phyloP scores from a whole-genome alignment of 495 filamentous ascomycete species.

The Aspergillus carlsbadensis region DNA sequence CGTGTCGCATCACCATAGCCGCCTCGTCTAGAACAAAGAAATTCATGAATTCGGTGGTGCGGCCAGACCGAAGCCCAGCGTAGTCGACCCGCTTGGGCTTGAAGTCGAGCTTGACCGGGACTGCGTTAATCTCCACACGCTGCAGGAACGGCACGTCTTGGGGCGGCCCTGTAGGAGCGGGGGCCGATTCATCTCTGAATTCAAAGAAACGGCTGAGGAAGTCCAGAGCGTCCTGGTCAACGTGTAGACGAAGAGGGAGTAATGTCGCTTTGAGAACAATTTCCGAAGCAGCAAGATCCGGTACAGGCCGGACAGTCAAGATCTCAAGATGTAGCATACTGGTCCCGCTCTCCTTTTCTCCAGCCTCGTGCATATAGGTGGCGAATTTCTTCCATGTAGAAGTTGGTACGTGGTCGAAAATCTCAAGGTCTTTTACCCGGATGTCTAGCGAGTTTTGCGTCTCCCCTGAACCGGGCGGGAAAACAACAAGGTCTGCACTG shows the following conservation, averaged over 20 bases:
- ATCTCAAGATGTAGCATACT: slow-evolving; percentile 90
- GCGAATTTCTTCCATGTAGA: slow-evolving; percentile 99
- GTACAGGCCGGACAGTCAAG: slow-evolving; percentile 80
- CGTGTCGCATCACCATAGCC: slow-evolving; percentile 81
- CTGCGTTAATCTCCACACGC: slow-evolving; percentile 78
- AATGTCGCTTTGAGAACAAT: slow-evolving; percentile 84
- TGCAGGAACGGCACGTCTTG: slow-evolving; percentile 87
- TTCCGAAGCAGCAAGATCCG: slow-evolving; percentile 83
- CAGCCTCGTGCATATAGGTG: slow-evolving; percentile 85
- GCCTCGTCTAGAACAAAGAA: slow-evolving; percentile 90
- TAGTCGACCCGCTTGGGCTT: slow-evolving; percentile 98
- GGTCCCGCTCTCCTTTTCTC: slow-evolving; percentile 76
- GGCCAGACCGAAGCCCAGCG: slow-evolving; percentile 90
- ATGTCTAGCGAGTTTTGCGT: slow-evolving; percentile 85
- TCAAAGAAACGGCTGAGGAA: slow-evolving; percentile 98
- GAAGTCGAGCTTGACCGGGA: slow-evolving; percentile 87
- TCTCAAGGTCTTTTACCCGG: slow-evolving; percentile 75
- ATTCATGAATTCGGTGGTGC: slow-evolving; percentile 99
- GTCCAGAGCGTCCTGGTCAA: slow-evolving; percentile 97
- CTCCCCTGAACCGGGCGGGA: slow-evolving; percentile 74
- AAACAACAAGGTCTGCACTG: slow-evolving; percentile 78
- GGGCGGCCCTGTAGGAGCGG: slow-evolving; percentile 43
- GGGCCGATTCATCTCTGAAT: slow-evolving; percentile 78
- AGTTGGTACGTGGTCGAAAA: slow-evolving; percentile 91
- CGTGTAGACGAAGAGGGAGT: slow-evolving; percentile 85